Evolutionary conservation across 2,329 filamentous ascomycete species (phyloP).

Genomic region (Mariannaea sp.): DNA sequence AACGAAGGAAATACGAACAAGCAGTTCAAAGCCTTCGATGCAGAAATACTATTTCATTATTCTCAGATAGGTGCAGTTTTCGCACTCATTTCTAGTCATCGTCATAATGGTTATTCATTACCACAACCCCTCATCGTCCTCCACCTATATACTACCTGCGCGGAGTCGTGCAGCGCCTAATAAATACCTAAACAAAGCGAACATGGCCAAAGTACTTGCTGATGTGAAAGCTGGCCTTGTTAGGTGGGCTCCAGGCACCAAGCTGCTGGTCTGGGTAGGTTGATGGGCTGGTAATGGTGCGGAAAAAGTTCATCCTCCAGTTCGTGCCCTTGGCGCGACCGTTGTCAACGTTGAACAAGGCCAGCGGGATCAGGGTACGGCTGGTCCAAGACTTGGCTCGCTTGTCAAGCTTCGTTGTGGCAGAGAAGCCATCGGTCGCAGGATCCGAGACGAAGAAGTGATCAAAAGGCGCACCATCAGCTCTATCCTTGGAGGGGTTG

Average conservation of each 20-base stretch:
- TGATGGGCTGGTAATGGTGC: constrained; percentile 49
- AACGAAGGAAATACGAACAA: no score
- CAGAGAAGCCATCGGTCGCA: constrained; percentile 47
- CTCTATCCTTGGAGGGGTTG: constrained; percentile 54
- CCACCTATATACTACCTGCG: no score
- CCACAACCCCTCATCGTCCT: no score
- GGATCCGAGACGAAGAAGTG: constrained; percentile 49
- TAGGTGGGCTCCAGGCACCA: constrained; percentile 53
- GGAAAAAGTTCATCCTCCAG: constrained; percentile 60
- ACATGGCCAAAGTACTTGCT: constrained; percentile 52
- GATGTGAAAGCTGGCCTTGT: constrained; percentile 54
- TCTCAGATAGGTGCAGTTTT: no score
- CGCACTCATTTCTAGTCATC: no score
- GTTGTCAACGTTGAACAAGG: constrained; percentile 54
- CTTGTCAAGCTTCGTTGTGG: constrained; percentile 47
- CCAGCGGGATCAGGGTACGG: constrained; percentile 49
- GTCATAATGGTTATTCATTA: no score
- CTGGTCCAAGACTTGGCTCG: constrained; percentile 47
- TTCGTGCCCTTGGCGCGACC: constrained; percentile 48
- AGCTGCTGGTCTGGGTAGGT: constrained; percentile 51
- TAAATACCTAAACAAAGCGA: constrained; percentile 45
- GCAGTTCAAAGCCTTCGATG: no score
- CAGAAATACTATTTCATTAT: no score
- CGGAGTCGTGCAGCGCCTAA: constrained; percentile 17
- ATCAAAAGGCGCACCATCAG: constrained; percentile 49